Percentiles rank a stretch among this genome's conserved stretches.
phyloP scores from a whole-genome alignment of 1,284 basidiomycete species.

The Irpex lacteus region DNA sequence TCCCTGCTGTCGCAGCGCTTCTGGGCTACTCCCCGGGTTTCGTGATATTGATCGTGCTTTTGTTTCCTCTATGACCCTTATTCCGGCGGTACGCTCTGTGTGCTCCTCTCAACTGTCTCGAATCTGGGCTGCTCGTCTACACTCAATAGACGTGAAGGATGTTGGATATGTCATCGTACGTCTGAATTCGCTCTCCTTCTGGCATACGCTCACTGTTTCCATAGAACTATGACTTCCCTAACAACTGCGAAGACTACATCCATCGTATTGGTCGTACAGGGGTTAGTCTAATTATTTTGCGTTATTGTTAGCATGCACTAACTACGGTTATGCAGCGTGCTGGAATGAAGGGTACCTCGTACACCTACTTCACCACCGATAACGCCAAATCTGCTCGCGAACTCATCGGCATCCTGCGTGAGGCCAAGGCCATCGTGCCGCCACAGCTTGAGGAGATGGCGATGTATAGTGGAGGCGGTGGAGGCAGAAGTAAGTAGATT shows the following conservation, averaged over 20 bases:
- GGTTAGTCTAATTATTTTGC: conserved; percentile 39
- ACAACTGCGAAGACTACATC: conserved; percentile 94
- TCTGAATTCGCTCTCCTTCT: conserved; percentile 20
- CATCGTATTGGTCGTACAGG: conserved; percentile 92
- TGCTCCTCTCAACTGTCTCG: conserved; percentile 26
- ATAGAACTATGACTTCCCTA: conserved; percentile 96
- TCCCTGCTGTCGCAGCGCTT: conserved; percentile 56
- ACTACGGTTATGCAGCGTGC: conserved; percentile 57
- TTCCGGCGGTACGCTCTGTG: conserved; percentile 34
- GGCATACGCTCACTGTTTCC: conserved; percentile 25
- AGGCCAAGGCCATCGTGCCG: conserved; percentile 88
- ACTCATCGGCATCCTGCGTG: conserved; percentile 83
- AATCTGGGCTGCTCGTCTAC: conserved; percentile 27
- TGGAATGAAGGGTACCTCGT: conserved; percentile 87
- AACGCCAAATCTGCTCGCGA: conserved; percentile 95
- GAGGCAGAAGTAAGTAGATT: conserved; percentile 59
- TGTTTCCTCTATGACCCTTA: conserved; percentile 30
- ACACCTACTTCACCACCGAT: conserved; percentile 95
- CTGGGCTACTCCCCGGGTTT: conserved; percentile 28
- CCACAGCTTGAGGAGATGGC: conserved; percentile 93
- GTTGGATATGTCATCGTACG: conserved; percentile 89
- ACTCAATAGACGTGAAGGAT: conserved; percentile 84
- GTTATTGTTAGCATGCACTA: neutral
- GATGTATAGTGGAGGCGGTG: conserved; percentile 77
- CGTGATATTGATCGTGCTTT: conserved; percentile 53